Percentiles rank a stretch among this genome's conserved stretches.
Conservation (phyloP, 371 early-diverging fungal genomes). For the Gilbertella persicaria region DNA sequence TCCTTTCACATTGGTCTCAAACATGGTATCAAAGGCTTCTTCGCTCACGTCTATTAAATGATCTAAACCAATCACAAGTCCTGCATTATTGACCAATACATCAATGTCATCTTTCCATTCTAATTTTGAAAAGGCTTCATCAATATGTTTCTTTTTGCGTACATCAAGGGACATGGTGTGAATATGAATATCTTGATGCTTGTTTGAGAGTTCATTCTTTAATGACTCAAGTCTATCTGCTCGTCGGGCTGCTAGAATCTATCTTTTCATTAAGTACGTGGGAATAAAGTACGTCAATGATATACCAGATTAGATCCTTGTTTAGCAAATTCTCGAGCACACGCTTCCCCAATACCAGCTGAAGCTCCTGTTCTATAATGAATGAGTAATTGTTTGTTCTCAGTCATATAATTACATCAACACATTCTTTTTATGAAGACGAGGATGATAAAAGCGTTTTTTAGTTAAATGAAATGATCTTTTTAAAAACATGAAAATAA, state of each 20-base stretch:
- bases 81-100: constrained; percentile 53
- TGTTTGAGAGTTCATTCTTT: constrained; percentile 46
- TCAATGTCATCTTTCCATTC: constrained; percentile 48
- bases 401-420: background rate
- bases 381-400: background rate
- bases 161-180: constrained; percentile 76
- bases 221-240: constrained; percentile 64
- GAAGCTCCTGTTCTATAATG: background rate
- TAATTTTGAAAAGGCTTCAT: constrained; percentile 51
- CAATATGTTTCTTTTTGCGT: constrained; percentile 56
- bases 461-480: too few relatives aligned
- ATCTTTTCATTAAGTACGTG: background rate
- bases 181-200: constrained; percentile 55
- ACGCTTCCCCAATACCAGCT: constrained; percentile 69
- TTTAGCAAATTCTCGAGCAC: constrained; percentile 83
- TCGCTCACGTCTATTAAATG: constrained; percentile 63
- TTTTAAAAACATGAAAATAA: too few relatives aligned
- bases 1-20: constrained; percentile 93
- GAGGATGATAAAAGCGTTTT: background rate
- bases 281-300: background rate
- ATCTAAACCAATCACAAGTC: constrained; percentile 81
- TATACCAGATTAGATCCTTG: constrained; percentile 73
- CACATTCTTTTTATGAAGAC: background rate
- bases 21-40: constrained; percentile 76
- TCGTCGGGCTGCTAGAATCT: constrained; percentile 82